Base-by-base conservation (phyloP, 192 early-diverging fungal species). In the Linnemannia hyalina region DNA sequence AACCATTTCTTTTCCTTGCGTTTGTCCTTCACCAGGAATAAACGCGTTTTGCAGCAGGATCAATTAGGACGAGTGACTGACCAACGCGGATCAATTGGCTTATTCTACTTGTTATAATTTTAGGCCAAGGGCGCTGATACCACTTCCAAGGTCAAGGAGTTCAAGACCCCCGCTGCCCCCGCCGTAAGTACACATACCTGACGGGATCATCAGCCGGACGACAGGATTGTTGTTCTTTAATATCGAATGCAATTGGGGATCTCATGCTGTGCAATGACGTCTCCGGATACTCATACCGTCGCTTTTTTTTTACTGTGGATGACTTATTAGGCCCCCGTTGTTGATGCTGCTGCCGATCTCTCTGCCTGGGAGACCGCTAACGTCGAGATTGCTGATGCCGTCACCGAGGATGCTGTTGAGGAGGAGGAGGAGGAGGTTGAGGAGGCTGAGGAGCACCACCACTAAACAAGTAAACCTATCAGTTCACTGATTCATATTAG, bases 91-190 rank as follows among this genome's bases (percentile, higher is more conserved):
- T 57, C 41, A 23, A 38, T 44, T 47, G 8, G 22, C 29, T 26
- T 65, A 2, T 40, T 23, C 11, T 9, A 36, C 23, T n/a, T 55
- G 3, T 16, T 49, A 23, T 57, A 32, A n/a, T 55, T 6, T 16
- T 75, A 83, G 82, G 57, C 82, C 63, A 83, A 83, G 82, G 82
- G 76, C 41, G 76, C 55, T 63, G 77, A 83, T 73, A 26, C 82
- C 75, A 54, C 70, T 29, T 20, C 82, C 44, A 75, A 82, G 81
- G 77, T 78, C 49, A 83, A 83, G 82, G 76, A 72, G 35, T 83
- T 83, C 82, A 70, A 72, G 70, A 63, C 65, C 26, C 82, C 82
- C 38, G 72, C 55, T 75, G 47, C 82, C 65, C 82, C 82, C 26
- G 70, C 44, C 60, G 82, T 78, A 78, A 78, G 75, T 57, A 42